Evolutionary conservation across 148 eudicot genomes (phyloP).

Genomic region (Linanthus parryae): DNA sequence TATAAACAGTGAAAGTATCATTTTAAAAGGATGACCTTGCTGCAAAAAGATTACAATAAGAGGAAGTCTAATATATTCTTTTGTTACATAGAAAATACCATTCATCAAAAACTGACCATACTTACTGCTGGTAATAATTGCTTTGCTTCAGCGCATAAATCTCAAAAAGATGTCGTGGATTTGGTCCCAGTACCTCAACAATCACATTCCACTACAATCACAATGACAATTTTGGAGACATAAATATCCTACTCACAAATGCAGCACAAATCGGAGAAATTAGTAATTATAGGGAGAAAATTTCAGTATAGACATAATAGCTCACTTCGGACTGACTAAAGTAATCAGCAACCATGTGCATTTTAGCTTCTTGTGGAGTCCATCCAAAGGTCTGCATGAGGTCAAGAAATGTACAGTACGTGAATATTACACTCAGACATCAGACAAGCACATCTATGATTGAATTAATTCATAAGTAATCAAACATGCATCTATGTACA

Average conservation of each 20-base stretch:
- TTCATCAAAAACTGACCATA: constrained; percentile 11
- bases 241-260: neutral
- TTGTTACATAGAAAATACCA: neutral
- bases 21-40: no score
- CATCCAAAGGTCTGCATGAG: constrained; percentile 78
- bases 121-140: constrained; percentile 56
- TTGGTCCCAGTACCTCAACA: constrained; percentile 79
- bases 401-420: no score
- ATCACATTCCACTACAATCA: constrained; percentile 61
- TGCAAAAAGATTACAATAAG: no score
- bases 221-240: constrained; percentile 12
- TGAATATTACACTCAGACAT: no score
- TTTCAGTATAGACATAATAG: constrained; percentile 3
- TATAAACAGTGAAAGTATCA: neutral
- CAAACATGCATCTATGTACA: no score
- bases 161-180: constrained; percentile 89
- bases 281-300: neutral
- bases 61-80: no score
- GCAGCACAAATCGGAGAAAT: neutral
- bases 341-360: constrained; percentile 85
- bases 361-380: constrained; percentile 77
- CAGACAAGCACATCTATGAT: no score
- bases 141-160: constrained; percentile 82
- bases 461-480: no score
- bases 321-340: constrained; percentile 83